These are phyloP conservation scores for Hanseniaspora lachancei DNA, from an alignment of 805 yeast species.

Conservation along the genomic window DNA sequence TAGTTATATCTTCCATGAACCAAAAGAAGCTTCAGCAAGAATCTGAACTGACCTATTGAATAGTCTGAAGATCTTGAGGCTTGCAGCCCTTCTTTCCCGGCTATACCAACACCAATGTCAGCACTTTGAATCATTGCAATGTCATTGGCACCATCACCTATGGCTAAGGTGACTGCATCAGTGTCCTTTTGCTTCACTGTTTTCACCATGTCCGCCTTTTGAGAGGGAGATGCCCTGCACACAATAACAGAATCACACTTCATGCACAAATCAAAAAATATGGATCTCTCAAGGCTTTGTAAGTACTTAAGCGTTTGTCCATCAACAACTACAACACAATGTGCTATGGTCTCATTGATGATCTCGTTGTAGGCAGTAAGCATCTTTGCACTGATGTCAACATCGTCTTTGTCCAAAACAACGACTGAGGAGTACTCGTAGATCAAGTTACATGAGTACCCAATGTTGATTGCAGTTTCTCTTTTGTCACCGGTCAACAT, in stretches of 20 bases:
- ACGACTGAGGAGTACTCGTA: conserved; percentile 86
- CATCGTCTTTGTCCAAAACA: conserved; percentile 42
- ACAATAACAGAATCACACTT: conserved; percentile 82
- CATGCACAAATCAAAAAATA: conserved; percentile 75
- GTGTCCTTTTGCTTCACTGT: conserved; percentile 61
- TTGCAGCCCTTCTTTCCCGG: conserved; percentile 93
- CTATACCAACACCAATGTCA: conserved; percentile 92
- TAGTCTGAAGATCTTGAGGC: conserved; percentile 93
- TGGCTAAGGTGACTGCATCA: conserved; percentile 72
- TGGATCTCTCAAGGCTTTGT: conserved; percentile 53
- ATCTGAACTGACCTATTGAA: conserved; percentile 88
- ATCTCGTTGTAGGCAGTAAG: conserved; percentile 65
- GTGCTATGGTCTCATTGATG: conserved; percentile 66
- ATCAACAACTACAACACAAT: conserved; percentile 86
- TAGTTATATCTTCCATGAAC: conserved; percentile 97
- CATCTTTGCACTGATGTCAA: conserved; percentile 52
- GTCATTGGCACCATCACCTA: conserved; percentile 98
- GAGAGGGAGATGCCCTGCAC: conserved; percentile 95
- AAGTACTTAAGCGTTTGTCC: conserved; percentile 71
- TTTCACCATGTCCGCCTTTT: conserved; percentile 79
- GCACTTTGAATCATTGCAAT: conserved; percentile 99
- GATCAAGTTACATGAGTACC: conserved; percentile 83
- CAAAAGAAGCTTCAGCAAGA: conserved; percentile 60
- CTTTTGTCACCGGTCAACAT: conserved; percentile 97
- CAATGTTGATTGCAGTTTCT: conserved; percentile 95